Evolutionary conservation across 1,284 basidiomycete genomes (phyloP).

Genomic region (Coniferiporia sulphurascens): DNA sequence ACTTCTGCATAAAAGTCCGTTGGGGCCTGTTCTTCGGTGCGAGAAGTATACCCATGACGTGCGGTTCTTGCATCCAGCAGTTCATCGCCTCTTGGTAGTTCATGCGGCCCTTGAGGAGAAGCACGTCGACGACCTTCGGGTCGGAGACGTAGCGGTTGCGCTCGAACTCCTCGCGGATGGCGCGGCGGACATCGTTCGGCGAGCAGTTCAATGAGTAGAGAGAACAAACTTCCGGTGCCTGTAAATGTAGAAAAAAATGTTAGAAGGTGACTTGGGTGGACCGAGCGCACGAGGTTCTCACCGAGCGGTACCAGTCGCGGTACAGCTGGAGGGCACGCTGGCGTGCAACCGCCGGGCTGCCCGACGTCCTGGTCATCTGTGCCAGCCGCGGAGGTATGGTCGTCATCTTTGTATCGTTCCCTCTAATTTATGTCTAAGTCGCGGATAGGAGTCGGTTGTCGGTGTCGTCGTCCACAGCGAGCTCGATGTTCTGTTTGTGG

Average conservation of each 20-base stretch:
- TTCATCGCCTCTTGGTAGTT: constrained; percentile 97
- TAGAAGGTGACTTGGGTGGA: too few relatives aligned
- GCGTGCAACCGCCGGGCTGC: constrained; percentile 64
- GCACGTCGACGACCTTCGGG: constrained; percentile 79
- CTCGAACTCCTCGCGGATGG: constrained; percentile 88
- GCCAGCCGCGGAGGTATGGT: constrained; percentile 93
- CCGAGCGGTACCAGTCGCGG: constrained; percentile 88
- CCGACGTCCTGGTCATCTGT: constrained; percentile 57
- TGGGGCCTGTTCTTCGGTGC: constrained; percentile 44
- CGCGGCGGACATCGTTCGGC: constrained; percentile 76
- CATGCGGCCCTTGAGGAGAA: constrained; percentile 82
- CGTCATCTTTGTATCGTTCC: constrained; percentile 49
- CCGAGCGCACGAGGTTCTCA: constrained; percentile 36
- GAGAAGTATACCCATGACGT: constrained; percentile 65
- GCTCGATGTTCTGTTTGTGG: too few relatives aligned
- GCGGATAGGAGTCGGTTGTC: background rate
- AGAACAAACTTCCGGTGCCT: constrained; percentile 88
- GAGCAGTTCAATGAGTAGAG: constrained; percentile 85
- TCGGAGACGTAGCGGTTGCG: constrained; percentile 82
- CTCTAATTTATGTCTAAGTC: background rate
- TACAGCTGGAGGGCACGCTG: constrained; percentile 77
- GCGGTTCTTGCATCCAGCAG: constrained; percentile 85
- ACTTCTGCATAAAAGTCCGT: constrained; percentile 78
- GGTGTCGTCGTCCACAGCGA: background rate
- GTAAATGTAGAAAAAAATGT: background rate